Conservation (phyloP, 768 basidiomycete species). For the Phanerochaete sordida region DNA sequence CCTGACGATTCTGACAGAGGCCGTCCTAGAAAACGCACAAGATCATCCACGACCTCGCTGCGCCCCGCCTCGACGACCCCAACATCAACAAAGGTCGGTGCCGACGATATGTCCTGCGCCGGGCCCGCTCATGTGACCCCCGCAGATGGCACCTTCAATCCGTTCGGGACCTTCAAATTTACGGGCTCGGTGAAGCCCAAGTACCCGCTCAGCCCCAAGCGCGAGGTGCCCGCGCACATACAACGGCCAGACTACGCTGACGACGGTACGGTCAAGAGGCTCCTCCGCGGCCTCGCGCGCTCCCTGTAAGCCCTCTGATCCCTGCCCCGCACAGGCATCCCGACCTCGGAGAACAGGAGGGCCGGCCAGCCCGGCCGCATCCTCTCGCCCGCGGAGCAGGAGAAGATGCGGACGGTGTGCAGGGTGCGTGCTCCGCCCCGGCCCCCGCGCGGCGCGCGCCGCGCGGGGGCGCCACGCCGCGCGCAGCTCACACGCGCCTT, state of each 20-base stretch:
- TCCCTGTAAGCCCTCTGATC: conserved; percentile 20
- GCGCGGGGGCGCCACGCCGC: conserved; percentile 7
- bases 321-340: conserved; percentile 43
- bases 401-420: conserved; percentile 86
- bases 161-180: conserved; percentile 72
- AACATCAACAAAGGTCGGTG: conserved; percentile 24
- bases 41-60: conserved; percentile 63
- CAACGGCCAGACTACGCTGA: conserved; percentile 85
- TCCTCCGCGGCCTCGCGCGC: conserved; percentile 29
- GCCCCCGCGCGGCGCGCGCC: conserved; percentile 2
- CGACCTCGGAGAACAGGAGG: conserved; percentile 59
- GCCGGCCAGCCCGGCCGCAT: conserved; percentile 64
- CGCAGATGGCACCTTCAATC: conserved; percentile 75
- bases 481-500: conserved; percentile 6
- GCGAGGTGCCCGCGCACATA: conserved; percentile 80
- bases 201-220: conserved; percentile 83
- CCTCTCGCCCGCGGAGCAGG: conserved; percentile 70
- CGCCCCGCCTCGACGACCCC: conserved; percentile 23
- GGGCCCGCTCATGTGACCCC: neutral
- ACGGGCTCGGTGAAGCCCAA: conserved; percentile 77
- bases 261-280: conserved; percentile 46
- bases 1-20: no score
- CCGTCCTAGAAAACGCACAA: conserved; percentile 83
- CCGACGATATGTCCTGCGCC: neutral
- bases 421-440: conserved; percentile 47